Evolutionary conservation across 2,329 filamentous ascomycete genomes (phyloP).

Genomic region (Aureobasidium sp.): DNA sequence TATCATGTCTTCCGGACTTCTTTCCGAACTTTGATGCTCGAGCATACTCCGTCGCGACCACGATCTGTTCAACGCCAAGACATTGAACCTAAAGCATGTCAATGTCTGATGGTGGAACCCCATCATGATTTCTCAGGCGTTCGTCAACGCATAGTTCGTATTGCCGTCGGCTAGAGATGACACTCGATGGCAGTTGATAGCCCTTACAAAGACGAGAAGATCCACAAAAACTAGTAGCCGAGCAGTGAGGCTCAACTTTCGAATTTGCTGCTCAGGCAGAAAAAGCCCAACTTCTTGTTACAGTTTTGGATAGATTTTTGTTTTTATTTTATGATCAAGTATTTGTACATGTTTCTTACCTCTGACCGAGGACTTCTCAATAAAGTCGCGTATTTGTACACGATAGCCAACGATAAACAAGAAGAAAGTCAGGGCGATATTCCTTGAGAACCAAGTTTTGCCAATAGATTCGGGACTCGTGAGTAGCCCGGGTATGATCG

Average conservation of each 20-base stretch:
- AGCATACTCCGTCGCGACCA: neutral
- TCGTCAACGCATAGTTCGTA: neutral
- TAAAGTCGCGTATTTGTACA: too few species aligned
- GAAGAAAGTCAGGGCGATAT: neutral
- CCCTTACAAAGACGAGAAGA: neutral
- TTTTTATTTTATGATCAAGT: neutral
- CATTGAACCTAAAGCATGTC: neutral
- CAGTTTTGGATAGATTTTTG: neutral
- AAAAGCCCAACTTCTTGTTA: neutral
- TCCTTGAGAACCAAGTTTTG: neutral
- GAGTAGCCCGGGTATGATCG: neutral
- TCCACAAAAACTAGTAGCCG: neutral
- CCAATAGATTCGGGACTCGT: neutral
- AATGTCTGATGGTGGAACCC: neutral
- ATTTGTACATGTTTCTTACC: neutral
- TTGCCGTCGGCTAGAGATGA: neutral
- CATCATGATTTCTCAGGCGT: neutral
- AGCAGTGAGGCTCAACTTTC: neutral
- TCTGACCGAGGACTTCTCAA: neutral
- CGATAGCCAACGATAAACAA: too few species aligned
- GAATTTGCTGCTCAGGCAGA: slow-evolving; percentile 11
- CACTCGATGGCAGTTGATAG: neutral
- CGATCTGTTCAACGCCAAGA: neutral
- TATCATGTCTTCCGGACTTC: neutral
- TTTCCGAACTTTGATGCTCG: neutral